Evolutionary conservation across 257 asterid species (phyloP).

Genomic region (Linaria vulgaris): DNA sequence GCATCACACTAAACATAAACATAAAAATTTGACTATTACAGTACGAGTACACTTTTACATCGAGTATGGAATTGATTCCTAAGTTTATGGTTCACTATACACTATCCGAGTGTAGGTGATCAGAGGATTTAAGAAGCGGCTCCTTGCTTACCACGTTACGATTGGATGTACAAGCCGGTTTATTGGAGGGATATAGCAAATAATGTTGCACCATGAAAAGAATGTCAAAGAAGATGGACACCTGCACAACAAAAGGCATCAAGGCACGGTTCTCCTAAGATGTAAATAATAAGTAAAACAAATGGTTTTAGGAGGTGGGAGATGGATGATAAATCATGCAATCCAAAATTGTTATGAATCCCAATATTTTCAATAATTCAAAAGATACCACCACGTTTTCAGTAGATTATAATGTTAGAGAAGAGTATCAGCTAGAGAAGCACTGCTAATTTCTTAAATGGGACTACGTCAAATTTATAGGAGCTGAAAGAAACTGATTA

Average conservation of each 20-base stretch:
- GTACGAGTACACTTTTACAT: neutral
- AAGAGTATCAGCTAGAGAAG: neutral
- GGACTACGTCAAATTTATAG: neutral
- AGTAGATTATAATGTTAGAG: neutral
- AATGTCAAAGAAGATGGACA: slow-evolving; percentile 71
- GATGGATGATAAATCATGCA: neutral
- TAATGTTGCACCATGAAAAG: slow-evolving; percentile 88
- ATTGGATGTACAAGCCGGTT: slow-evolving; percentile 20
- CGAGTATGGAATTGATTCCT: slow-evolving; percentile 1
- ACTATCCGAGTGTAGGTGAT: slow-evolving; percentile 29
- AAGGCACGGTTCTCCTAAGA: neutral
- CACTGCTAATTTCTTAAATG: neutral
- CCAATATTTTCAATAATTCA: neutral
- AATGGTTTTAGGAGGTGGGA: neutral
- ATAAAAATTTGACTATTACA: slow-evolving; percentile 19
- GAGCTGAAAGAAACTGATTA: neutral
- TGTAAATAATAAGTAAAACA: neutral
- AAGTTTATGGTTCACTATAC: slow-evolving; percentile 31
- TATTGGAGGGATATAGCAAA: slow-evolving; percentile 55
- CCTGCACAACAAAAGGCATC: slow-evolving; percentile 40
- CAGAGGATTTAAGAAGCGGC: slow-evolving; percentile 49
- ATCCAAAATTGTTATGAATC: neutral
- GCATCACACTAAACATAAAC: too few species aligned
- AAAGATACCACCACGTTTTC: neutral
- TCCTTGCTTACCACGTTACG: slow-evolving; percentile 53